Base-by-base conservation (phyloP, 768 basidiomycete genomes). In the Termitomyces sp. region DNA sequence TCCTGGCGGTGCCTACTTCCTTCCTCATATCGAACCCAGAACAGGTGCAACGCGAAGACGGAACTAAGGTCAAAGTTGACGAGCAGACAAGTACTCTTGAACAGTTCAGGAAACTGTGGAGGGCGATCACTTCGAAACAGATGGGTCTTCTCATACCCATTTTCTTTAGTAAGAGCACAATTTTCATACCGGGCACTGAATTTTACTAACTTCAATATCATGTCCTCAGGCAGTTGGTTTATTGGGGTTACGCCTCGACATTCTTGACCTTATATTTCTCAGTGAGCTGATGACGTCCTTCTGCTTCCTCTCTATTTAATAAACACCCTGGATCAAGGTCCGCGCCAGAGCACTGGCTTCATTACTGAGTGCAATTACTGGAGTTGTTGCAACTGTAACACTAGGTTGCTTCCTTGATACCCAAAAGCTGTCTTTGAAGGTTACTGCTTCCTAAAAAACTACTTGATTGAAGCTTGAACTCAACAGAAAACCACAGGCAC, bases 231-330 rank as follows among this genome's bases (percentile, higher is more conserved):
- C 31, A 63, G 58, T 40, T 64, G 61, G 57, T 60, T 64, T 64
- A 61, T 23, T 64, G 60, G 58, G 57, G 56, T 13, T 64, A 63
- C 27, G 32, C 58, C 10, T 61, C 61, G 4, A 64, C 61, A 10
- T 64, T 59, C 56, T 53, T 59, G 49, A 61, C 60, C 9, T 47
- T 63, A 9, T 61, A 61, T 39, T 60, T 63, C 29, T 56, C 60
- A 23, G 61, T 58, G 32, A 45, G 57, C 22, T 38, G 13, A 29
- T 44, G 13, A 27, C 15, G 15, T 41, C 12, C 5, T 6, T 12
- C 32, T 32, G n/a, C n/a, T n/a, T n/a, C 22, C 16, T 23, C 27
- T 20, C 25, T n/a, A n/a, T 3, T 6, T 45, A 33, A 10, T 9
- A 35, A 38, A 29, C 47, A 23, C 9, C 25, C n/a, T n/a, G n/a